Evolutionary conservation across 495 filamentous ascomycete genomes (phyloP), one percentile per base, ranked within the genome.

Genomic region (Xylaria bambusicola): DNA sequence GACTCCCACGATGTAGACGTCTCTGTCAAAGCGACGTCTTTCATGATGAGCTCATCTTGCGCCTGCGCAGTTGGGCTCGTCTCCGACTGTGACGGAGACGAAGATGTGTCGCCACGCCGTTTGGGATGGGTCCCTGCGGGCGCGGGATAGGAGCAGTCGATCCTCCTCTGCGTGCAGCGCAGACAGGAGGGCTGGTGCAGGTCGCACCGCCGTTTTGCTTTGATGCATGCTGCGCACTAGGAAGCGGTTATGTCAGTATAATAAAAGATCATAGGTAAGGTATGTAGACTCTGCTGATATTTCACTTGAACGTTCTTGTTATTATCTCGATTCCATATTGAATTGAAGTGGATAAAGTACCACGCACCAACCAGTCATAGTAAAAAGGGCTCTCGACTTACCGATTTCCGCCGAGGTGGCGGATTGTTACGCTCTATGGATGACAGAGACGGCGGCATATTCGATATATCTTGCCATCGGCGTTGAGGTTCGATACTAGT

Each of bases 131-230:
- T 38, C 36, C 46, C 62, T 23, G 53, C 1, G 12, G 71, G 57
- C 5, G 63, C 8, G 6, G 74, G 74, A 60, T 84, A 84, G 17
- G 64, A 48, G 69, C 82, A 84, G 1, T 63, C 48, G 10, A 81
- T 20, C 33, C 68, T 66, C 48, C 76, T 67, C 55, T 72, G 70
- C 6, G 64, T 50, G 63, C 82, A 84, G 35, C 82, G 75, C 12
- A 70, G 71, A 52, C 82, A 84, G 20, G 69, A 64, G 10, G 81
- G 82, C 23, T 69, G 69, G 6, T 69, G 72, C 2, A 80, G 69
- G 47, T 82, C 80, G 61, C 82, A 84, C 15, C 79, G 76, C 13
- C 82, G 69, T 61, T 83, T 84, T 8, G 77, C 76, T 52, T 72
- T 75, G 64, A 79, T 80, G 67, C 82, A 84, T n/a, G 73, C 72